Evolutionary conservation across 192 early-diverging fungal species (phyloP).

Genomic region (Coemansia sp.): DNA sequence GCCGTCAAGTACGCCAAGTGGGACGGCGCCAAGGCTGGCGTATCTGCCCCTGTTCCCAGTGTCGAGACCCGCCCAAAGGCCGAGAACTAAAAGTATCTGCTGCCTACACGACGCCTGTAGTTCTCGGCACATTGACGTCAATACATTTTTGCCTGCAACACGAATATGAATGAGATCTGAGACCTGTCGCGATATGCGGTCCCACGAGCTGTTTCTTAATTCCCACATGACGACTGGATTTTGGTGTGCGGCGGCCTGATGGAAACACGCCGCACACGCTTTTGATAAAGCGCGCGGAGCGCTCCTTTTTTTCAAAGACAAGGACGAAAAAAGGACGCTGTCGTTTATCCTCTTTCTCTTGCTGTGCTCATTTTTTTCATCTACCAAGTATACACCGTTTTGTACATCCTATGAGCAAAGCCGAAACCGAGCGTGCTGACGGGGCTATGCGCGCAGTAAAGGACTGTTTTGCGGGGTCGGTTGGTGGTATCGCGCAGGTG

Average conservation of each 20-base stretch:
- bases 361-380: not conserved
- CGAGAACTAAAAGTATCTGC: slow-evolving; percentile 24
- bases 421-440: slow-evolving; percentile 5
- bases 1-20: slow-evolving; percentile 48
- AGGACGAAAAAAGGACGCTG: not conserved
- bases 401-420: slow-evolving; percentile 8
- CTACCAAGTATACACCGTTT: not conserved
- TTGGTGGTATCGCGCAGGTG: slow-evolving; percentile 75
- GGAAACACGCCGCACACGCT: not conserved
- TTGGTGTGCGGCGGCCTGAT: too few species aligned
- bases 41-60: slow-evolving; percentile 9
- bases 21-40: slow-evolving; percentile 44
- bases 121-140: not conserved
- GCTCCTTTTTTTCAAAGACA: not conserved
- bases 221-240: too few species aligned
- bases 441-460: slow-evolving; percentile 63
- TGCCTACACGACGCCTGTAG: not conserved
- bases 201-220: slow-evolving; percentile 6
- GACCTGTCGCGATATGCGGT: not conserved
- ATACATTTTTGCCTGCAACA: not conserved
- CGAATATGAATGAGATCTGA: not conserved
- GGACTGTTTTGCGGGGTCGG: slow-evolving; percentile 71
- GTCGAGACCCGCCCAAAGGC: slow-evolving; percentile 44
- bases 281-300: not conserved
- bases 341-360: not conserved